A percentile compares a stretch with the other conserved stretches of the same genome.
Conservation (phyloP, 2,329 filamentous ascomycete genomes). For the Hypomyces perniciosus region DNA sequence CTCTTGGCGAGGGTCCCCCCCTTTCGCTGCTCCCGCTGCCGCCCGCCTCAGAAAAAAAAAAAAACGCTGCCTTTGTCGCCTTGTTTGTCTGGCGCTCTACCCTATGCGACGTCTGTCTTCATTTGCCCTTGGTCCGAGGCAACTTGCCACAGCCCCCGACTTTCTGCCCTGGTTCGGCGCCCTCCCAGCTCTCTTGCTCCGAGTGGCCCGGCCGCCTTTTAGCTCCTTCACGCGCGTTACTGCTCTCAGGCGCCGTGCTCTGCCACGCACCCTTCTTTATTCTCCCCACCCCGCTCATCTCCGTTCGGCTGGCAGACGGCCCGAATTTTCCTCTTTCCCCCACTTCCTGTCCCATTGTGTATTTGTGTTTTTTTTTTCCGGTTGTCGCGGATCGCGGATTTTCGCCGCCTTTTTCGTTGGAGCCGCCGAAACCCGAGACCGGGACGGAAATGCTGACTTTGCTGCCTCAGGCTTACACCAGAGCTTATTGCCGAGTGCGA, state of each 20-base stretch:
- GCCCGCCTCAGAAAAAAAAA: too few relatives aligned
- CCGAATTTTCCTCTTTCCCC: slow-evolving; percentile 3
- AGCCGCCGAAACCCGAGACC: slow-evolving; percentile 18
- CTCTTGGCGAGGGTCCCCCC: slow-evolving; percentile 2
- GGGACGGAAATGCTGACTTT: slow-evolving; percentile 22
- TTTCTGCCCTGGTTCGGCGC: background rate
- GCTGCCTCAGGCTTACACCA: slow-evolving; percentile 41
- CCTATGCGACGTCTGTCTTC: background rate
- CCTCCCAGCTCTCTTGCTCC: slow-evolving; percentile 6
- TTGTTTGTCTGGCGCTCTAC: background rate
- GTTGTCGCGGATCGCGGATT: slow-evolving; percentile 5
- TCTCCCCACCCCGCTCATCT: slow-evolving; percentile 9
- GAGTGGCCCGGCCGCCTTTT: slow-evolving; percentile 12
- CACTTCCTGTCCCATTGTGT: background rate
- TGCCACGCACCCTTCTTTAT: slow-evolving; percentile 1
- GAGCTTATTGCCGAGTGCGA: slow-evolving; percentile 55
- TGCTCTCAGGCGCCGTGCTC: slow-evolving; percentile 6
- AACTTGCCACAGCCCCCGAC: background rate
- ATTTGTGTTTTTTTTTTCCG: background rate
- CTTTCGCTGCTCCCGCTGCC: background rate
- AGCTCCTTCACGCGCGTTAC: slow-evolving; percentile 1
- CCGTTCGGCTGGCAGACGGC: slow-evolving; percentile 10
- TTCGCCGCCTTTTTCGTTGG: background rate
- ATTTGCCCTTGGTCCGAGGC: background rate
- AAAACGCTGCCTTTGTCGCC: background rate